Base-by-base conservation (phyloP, 768 basidiomycete species). In the Neoboletus subvelutipes region DNA sequence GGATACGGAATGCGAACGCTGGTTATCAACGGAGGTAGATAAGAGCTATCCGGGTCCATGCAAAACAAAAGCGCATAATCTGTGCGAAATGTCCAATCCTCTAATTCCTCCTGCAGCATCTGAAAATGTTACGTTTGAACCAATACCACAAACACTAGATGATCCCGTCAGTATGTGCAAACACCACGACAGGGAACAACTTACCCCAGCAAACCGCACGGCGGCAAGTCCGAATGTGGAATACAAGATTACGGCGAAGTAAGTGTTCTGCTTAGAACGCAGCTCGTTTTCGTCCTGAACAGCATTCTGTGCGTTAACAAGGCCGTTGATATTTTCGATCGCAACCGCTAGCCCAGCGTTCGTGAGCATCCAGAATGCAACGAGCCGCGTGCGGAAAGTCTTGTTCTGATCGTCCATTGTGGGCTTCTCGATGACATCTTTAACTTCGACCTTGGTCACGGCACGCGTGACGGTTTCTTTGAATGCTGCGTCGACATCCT, bases 391-490 rank as follows among this genome's bases (percentile, higher is more conserved):
- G 56, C 92, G 85, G 88, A 95, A 95, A 13, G 93, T 94, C 76
- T 86, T 89, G 77, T 94, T 94, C 73, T 87, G 79, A 67, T 95
- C 92, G 68, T 95, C 92, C 80, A 88, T 78, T 1, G 84, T 93
- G 5, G 92, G 92, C 68, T 88, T 89, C 72, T 92, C 90, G 3
- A 79, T 51, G 0, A 66, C 83, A 54, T 92, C 90, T 59, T 85
- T 84, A 39, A 77, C 77, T 15, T 83, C 78, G 54, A 88, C 63
- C 71, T 90, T 89, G 43, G 90, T 88, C 56, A 94, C 81, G 1
- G 92, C 93, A 41, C 93, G 88, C 2, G 84, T 87, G 6, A 94
- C 93, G 0, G 94, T 95, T 67, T 92, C 90, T 72, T 94, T 92
- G 80, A 97, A 98, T 28, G 85, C 83, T 10, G 84, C 84, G 65